phyloP scores from a whole-genome alignment of 345 rosid genomes.

The Salix suchowensis region DNA sequence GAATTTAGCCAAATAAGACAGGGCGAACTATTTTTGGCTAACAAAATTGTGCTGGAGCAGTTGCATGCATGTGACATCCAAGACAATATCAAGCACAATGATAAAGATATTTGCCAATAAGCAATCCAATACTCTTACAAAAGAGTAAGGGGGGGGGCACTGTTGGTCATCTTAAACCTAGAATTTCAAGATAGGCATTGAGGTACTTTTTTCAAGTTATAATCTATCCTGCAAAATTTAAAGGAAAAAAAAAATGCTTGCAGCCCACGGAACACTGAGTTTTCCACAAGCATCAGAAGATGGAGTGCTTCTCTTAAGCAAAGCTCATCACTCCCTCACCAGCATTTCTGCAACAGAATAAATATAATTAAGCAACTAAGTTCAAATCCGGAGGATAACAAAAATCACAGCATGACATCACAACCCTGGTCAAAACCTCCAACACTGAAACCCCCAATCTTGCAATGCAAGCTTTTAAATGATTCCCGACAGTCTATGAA shows the following conservation, averaged over 20 bases:
- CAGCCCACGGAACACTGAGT: conserved; percentile 35
- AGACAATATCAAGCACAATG: neutral
- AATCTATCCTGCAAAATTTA: conserved; percentile 33
- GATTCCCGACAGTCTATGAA: conserved; percentile 36
- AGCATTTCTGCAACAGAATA: conserved; percentile 68
- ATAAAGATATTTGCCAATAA: neutral
- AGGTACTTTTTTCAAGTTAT: neutral
- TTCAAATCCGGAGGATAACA: conserved; percentile 31
- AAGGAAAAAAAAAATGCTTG: conserved; percentile 1
- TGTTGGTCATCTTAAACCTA: conserved; percentile 21
- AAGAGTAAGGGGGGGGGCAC: neutral
- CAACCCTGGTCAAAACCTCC: conserved; percentile 48
- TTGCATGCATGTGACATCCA: neutral
- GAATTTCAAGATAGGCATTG: conserved; percentile 15
- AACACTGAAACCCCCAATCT: conserved; percentile 42
- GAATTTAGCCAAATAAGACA: neutral
- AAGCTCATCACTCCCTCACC: conserved; percentile 51
- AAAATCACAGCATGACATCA: conserved; percentile 36
- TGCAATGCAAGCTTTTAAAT: conserved; percentile 44
- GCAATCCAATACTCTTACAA: conserved; percentile 11
- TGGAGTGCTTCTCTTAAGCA: conserved; percentile 48
- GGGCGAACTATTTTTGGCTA: neutral
- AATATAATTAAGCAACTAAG: conserved; percentile 42
- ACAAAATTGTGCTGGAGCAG: neutral
- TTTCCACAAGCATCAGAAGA: conserved; percentile 50